phyloP scores from a whole-genome alignment of 768 basidiomycete species.

The Xanthoconium purpureum region DNA sequence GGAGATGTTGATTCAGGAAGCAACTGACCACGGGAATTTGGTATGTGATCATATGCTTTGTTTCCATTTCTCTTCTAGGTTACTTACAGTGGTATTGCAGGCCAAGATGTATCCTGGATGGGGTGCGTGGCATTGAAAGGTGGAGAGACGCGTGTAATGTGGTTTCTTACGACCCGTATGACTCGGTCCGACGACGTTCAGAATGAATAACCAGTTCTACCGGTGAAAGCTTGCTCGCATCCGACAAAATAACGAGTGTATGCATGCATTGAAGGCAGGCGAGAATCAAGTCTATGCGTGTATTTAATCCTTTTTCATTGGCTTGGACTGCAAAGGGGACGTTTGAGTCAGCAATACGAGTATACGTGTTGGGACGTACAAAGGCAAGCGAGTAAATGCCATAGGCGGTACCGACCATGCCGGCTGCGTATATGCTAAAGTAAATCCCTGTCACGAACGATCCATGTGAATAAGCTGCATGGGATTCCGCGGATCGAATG shows the following conservation, averaged over 20 bases:
- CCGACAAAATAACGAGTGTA: conserved; percentile 6
- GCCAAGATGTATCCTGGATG: conserved; percentile 90
- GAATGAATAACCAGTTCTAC: not conserved
- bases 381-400: conserved; percentile 47
- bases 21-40: conserved; percentile 70
- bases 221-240: not conserved
- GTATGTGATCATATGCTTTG: conserved; percentile 34
- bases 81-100: conserved; percentile 38
- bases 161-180: too few relatives aligned
- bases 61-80: not conserved
- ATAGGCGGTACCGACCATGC: conserved; percentile 51
- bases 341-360: not conserved
- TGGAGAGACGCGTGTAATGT: too few relatives aligned
- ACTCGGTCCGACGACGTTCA: not conserved
- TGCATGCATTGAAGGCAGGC: conserved; percentile 11
- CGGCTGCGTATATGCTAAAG: conserved; percentile 49
- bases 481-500: fast-evolving
- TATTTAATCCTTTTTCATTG: conserved; percentile 25
- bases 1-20: conserved; percentile 87
- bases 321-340: conserved; percentile 26
- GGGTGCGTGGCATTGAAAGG: conserved; percentile 69
- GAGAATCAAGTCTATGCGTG: conserved; percentile 14
- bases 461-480: not conserved
- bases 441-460: conserved; percentile 47
- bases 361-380: conserved; percentile 32